Conservation (phyloP, 345 rosid species). For the Murraya koenigii region DNA sequence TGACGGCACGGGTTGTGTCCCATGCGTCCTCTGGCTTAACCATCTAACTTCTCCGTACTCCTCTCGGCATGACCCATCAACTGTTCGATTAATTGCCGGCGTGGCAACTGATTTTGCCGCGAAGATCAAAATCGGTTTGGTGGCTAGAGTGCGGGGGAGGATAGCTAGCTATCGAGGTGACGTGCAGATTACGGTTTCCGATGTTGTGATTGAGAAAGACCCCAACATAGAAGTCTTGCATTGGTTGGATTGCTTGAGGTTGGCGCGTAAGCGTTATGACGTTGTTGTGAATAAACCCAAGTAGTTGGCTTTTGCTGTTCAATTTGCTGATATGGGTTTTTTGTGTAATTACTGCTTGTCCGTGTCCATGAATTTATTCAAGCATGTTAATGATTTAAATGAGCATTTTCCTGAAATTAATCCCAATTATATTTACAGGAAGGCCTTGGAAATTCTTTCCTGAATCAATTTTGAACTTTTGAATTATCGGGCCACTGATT, state of each 20-base stretch:
- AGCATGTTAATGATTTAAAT: not conserved
- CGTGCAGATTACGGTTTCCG: slow-evolving; percentile 64
- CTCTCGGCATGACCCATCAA: slow-evolving; percentile 39
- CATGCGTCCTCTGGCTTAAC: slow-evolving; percentile 86
- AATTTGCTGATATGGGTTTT: not conserved
- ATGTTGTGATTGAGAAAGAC: slow-evolving; percentile 64
- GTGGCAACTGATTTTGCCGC: slow-evolving; percentile 43
- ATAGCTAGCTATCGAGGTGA: slow-evolving; percentile 50
- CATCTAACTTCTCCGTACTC: slow-evolving; percentile 54
- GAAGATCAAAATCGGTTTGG: slow-evolving; percentile 44
- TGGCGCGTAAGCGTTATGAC: slow-evolving; percentile 38
- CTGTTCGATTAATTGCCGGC: slow-evolving; percentile 47
- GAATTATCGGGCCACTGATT: not conserved
- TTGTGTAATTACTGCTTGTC: not conserved
- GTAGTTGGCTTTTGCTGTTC: not conserved
- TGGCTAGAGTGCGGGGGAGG: slow-evolving; percentile 72
- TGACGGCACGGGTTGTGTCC: slow-evolving; percentile 65
- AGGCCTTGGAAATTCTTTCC: not conserved
- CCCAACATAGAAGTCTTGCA: slow-evolving; percentile 80
- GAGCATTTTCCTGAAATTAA: not conserved
- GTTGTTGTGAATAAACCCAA: not conserved
- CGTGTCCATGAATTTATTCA: not conserved
- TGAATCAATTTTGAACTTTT: not conserved
- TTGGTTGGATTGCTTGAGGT: slow-evolving; percentile 64
- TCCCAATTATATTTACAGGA: not conserved